phyloP scores from a whole-genome alignment of 2,329 filamentous ascomycete species.

The Corynespora cassiicola region DNA sequence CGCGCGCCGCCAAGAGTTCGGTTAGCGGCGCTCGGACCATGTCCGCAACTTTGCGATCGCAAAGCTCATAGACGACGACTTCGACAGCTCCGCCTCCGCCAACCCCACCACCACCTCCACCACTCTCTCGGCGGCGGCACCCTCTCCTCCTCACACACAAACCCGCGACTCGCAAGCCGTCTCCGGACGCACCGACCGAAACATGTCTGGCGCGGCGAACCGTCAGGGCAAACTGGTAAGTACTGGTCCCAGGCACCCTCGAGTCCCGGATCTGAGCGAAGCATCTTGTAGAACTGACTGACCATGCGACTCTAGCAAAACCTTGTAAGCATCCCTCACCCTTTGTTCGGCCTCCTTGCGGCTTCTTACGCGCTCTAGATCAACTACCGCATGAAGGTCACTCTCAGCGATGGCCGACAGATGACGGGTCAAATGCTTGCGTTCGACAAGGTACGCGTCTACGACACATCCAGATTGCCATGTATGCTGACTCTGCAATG shows the following conservation, averaged over 20 bases:
- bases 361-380: conserved; percentile 68
- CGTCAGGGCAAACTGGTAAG: conserved; percentile 99
- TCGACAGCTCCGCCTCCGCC: conserved; percentile 29
- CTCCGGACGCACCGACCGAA: conserved; percentile 48
- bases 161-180: conserved; percentile 40
- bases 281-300: conserved; percentile 54
- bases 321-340: conserved; percentile 59
- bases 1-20: conserved; percentile 18
- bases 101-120: conserved; percentile 24
- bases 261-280: conserved; percentile 44
- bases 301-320: conserved; percentile 63
- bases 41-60: conserved; percentile 9
- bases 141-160: neutral
- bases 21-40: conserved; percentile 19
- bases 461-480: neutral
- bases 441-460: conserved; percentile 82
- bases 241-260: conserved; percentile 48
- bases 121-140: conserved; percentile 9
- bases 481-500: conserved; percentile 18
- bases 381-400: conserved; percentile 99
- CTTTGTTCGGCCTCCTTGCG: conserved; percentile 14
- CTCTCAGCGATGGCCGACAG: conserved; percentile 90
- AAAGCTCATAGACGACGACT: conserved; percentile 26
- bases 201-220: conserved; percentile 63
- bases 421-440: conserved; percentile 98